phyloP scores from a whole-genome alignment of 345 rosid genomes.

The Cardiospermum halicacabum region DNA sequence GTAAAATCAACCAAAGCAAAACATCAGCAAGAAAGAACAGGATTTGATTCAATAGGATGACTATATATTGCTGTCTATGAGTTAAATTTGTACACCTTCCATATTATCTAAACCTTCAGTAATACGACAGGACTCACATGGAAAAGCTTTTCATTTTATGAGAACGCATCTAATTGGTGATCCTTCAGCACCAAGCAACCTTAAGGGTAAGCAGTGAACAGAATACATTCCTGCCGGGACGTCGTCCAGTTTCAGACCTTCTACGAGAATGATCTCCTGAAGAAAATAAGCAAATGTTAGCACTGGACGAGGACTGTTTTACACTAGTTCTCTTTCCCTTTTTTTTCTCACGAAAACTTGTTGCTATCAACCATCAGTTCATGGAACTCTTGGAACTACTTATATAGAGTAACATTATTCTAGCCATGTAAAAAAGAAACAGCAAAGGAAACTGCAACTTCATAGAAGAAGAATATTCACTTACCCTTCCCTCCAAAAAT shows the following conservation, averaged over 20 bases:
- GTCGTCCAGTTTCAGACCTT: constrained; percentile 59
- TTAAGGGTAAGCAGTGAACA: constrained; percentile 65
- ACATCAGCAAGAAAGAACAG: not conserved
- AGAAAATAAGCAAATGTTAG: not conserved
- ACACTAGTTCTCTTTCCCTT: not conserved
- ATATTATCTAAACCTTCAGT: not conserved
- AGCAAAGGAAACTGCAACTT: not conserved
- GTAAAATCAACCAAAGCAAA: not conserved
- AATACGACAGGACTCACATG: not conserved
- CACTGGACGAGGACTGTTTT: not conserved
- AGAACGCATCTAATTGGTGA: constrained; percentile 78
- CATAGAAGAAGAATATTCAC: not conserved
- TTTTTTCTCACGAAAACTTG: not conserved
- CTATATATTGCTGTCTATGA: not conserved
- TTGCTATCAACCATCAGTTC: not conserved
- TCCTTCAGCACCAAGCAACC: constrained; percentile 69
- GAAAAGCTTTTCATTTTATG: constrained; percentile 34
- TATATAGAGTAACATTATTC: not conserved
- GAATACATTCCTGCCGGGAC: constrained; percentile 52
- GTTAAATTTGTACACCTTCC: not conserved
- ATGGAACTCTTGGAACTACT: not conserved
- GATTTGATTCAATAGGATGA: not conserved
- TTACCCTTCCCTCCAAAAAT: constrained; percentile 32
- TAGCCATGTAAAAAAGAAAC: not conserved
- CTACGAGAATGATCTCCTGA: constrained; percentile 67